Percentiles rank a stretch among this genome's conserved stretches.
phyloP scores from a whole-genome alignment of 2,329 filamentous ascomycete species.

The Grosmannia huntii region DNA sequence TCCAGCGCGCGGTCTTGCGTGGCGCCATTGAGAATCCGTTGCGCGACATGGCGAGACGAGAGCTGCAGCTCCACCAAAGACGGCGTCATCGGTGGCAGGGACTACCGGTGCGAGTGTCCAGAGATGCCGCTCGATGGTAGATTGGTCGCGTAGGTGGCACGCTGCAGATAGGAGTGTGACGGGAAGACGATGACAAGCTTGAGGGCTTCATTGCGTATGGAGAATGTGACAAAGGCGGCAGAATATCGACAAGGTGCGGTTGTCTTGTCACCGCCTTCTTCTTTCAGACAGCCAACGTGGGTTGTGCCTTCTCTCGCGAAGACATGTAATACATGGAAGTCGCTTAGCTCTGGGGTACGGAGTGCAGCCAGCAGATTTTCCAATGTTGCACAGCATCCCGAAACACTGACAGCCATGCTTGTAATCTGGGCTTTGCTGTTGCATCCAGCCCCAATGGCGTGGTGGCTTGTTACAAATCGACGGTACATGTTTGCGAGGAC shows the following conservation, averaged over 20 bases:
- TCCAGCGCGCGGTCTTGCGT: constrained; percentile 36
- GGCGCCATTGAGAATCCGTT: constrained; percentile 29
- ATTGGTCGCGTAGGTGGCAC: neutral
- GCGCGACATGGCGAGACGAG: constrained; percentile 24
- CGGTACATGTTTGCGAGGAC: neutral
- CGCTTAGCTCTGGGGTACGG: neutral
- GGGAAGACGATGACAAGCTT: neutral
- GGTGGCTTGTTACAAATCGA: neutral
- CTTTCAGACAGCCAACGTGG: neutral
- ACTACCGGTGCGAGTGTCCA: neutral
- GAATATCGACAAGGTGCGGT: neutral
- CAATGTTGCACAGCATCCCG: neutral
- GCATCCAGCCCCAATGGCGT: neutral
- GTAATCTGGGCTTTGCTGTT: neutral
- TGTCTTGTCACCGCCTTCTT: constrained; percentile 6
- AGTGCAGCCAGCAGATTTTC: neutral
- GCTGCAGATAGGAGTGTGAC: neutral
- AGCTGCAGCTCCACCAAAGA: neutral
- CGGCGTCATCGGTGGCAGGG: constrained; percentile 1
- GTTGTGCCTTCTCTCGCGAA: neutral
- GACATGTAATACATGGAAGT: neutral
- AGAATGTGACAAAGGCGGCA: constrained; percentile 1
- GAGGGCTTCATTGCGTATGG: neutral
- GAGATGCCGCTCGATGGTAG: neutral
- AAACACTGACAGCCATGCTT: no score